Evolutionary conservation across 495 filamentous ascomycete species (phyloP).

Genomic region (Apiosordaria backusii): DNA sequence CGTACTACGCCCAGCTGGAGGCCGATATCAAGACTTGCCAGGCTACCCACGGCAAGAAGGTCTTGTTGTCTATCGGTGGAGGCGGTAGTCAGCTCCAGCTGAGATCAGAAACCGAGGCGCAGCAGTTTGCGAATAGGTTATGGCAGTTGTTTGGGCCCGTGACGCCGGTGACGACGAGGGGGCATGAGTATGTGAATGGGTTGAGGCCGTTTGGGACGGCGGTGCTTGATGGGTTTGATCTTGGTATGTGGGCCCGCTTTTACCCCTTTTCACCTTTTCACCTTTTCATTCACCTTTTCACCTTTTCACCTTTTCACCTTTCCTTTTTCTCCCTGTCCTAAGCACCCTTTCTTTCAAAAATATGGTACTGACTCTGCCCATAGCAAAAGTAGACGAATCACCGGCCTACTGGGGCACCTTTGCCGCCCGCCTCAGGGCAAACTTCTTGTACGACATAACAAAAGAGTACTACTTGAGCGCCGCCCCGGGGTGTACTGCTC

Average conservation of each 20-base stretch:
- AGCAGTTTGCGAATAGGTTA: conserved; percentile 53
- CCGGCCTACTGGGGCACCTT: conserved; percentile 18
- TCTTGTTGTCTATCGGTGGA: conserved; percentile 62
- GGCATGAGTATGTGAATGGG: neutral
- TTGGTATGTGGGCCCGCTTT: no score
- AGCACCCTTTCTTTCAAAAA: neutral
- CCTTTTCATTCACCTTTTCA: neutral
- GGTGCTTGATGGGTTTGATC: conserved; percentile 57
- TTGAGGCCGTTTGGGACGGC: conserved; percentile 52
- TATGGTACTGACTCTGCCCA: no score
- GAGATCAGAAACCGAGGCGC: conserved; percentile 45
- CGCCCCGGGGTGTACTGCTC: conserved; percentile 54
- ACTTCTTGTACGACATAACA: conserved; percentile 8
- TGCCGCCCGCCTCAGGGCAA: conserved; percentile 9
- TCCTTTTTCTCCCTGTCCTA: neutral
- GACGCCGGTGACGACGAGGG: conserved; percentile 10
- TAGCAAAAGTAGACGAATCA: conserved; percentile 26
- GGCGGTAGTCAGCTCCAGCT: conserved; percentile 47
- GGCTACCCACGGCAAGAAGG: conserved; percentile 50
- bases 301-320: neutral
- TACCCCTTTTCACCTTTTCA: neutral
- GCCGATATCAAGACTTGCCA: conserved; percentile 59
- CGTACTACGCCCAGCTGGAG: conserved; percentile 16
- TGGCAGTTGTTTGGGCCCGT: conserved; percentile 61
- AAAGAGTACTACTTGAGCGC: conserved; percentile 51